These are phyloP conservation scores for Backusella psychrophila DNA, from an alignment of 192 early-diverging fungal genomes.

Conservation along the genomic window DNA sequence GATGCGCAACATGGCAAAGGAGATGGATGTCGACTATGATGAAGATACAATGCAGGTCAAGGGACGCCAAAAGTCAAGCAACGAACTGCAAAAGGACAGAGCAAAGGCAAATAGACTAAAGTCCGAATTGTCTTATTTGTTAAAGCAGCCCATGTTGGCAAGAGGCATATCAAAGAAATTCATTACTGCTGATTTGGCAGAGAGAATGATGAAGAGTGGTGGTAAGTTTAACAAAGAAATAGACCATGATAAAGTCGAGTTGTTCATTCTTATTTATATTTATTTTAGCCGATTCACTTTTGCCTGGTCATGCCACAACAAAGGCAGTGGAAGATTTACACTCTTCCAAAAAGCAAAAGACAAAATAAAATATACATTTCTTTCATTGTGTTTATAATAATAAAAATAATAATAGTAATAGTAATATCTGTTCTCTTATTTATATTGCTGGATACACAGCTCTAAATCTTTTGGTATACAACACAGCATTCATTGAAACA, in stretches of 20 bases:
- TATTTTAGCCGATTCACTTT: not conserved
- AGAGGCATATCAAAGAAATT: slow-evolving; percentile 58
- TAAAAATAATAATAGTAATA: no score
- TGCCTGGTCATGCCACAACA: not conserved
- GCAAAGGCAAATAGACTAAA: slow-evolving; percentile 45
- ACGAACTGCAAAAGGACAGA: slow-evolving; percentile 40
- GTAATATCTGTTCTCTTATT: no score
- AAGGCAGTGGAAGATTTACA: slow-evolving; percentile 16
- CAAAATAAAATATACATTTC: not conserved
- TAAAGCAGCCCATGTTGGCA: slow-evolving; percentile 46
- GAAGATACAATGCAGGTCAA: slow-evolving; percentile 54
- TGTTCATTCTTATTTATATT: not conserved
- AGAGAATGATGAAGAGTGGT: slow-evolving; percentile 51
- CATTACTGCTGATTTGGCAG: slow-evolving; percentile 63
- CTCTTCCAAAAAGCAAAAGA: not conserved
- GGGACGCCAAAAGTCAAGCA: slow-evolving; percentile 36
- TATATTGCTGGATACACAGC: no score
- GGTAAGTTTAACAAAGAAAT: slow-evolving; percentile 12
- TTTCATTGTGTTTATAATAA: no score
- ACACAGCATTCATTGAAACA: no score
- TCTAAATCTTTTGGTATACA: no score
- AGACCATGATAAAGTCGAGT: not conserved
- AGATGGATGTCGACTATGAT: slow-evolving; percentile 78
- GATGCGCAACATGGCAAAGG: slow-evolving; percentile 77
- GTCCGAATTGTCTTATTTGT: slow-evolving; percentile 41